Conservation (phyloP, 2,329 filamentous ascomycete species). For the Botrytis deweyae region DNA sequence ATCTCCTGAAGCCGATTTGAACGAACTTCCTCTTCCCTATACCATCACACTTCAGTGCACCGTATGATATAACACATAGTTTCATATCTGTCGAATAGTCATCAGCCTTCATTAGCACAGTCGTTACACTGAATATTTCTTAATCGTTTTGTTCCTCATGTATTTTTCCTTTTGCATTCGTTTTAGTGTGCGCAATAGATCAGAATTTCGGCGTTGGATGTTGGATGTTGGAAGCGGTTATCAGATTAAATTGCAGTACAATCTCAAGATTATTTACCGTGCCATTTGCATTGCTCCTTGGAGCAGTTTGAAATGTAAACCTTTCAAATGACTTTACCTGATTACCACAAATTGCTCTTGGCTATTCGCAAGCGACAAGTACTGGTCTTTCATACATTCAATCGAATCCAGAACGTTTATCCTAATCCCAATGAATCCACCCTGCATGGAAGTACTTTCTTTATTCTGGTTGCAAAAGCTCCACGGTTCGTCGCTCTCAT, state of each 20-base stretch:
- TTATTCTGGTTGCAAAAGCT: too few species aligned
- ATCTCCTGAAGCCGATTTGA: not conserved
- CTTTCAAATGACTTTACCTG: too few species aligned
- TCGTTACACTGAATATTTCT: not conserved
- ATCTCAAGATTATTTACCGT: not conserved
- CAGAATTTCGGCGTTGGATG: not conserved
- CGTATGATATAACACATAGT: not conserved
- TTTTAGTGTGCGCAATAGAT: not conserved
- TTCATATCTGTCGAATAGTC: accelerated
- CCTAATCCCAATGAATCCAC: too few species aligned
- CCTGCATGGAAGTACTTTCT: too few species aligned
- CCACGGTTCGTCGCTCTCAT: too few species aligned
- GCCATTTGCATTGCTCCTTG: not conserved
- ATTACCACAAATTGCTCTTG: too few species aligned
- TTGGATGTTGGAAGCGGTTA: not conserved
- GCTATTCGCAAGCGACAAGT: too few species aligned
- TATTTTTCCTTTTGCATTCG: not conserved
- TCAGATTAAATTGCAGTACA: not conserved
- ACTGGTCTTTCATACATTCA: too few species aligned
- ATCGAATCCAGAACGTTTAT: too few species aligned
- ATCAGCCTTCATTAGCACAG: not conserved
- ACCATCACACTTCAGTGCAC: not conserved
- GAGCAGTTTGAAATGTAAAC: too few species aligned
- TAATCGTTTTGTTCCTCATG: not conserved
- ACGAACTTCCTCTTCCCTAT: not conserved